Evolutionary conservation across 2,329 filamentous ascomycete genomes (phyloP), one percentile per base, ranked within the genome.

Genomic region (Trichoderma semiorbis): DNA sequence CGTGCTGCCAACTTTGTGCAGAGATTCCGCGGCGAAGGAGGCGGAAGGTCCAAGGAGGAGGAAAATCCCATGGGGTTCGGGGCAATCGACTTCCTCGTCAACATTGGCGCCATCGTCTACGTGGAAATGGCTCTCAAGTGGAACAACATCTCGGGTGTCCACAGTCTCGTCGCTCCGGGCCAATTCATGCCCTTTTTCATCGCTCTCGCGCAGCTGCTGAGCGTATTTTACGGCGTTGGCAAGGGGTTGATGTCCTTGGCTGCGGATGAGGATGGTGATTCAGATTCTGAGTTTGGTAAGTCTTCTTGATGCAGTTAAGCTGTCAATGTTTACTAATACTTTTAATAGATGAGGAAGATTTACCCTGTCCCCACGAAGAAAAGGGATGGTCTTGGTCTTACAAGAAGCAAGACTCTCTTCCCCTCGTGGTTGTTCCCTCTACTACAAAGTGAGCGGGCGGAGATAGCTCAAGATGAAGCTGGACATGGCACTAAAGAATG

Each of bases 161-260:
- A 77, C 58, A 72, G 69, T 7, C 47, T 77, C 12, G 39, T 69
- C 32, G 61, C 64, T 6, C 75, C 76, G 2, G 76, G 76, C 21
- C 76, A 77, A 58, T 76, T 77, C n/a, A 77, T 77, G 74, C 76
- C 76, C n/a, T 74, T 77, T 36, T 71, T 77, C 67, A 74, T 77
- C 64, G 70, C 75, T 1, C 36, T 77, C 11, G 76, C 74, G 11
- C 76, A 77, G 62, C 70, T 76, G 1, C 6, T 76, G 2, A 74
- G 71, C 30, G 74, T 77, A 30, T 72, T 76, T 16, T 77, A 76
- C 36, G 70, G 72, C 6, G 72, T 70, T 32, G 60, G 60, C 5
- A 75, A 74, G 63, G 24, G 58, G 3, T 14, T 11, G 18, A 11
- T 69, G 50, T 18, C 28, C 4, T 7, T 69, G 36, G 66, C 28